A percentile compares a stretch with the other conserved stretches of the same genome.
Evolutionary conservation across 306 rosid genomes (phyloP).

Genomic region (Begonia peltatifolia): DNA sequence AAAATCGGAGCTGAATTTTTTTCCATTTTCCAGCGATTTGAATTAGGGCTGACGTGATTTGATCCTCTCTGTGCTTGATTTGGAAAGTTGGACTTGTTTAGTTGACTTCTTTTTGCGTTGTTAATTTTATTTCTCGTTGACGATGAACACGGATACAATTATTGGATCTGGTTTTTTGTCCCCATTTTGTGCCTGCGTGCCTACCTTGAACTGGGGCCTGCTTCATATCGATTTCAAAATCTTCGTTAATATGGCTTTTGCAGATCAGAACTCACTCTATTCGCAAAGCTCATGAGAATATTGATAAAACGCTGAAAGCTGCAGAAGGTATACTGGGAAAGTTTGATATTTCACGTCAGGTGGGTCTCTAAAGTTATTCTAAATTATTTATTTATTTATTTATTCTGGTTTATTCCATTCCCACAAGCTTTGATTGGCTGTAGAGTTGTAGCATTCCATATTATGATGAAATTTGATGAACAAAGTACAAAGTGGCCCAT

Average conservation of each 20-base stretch:
- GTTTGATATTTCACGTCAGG: conserved; percentile 90
- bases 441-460: too few species aligned
- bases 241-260: conserved; percentile 14
- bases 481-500: too few species aligned
- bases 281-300: conserved; percentile 91
- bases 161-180: conserved; percentile 1
- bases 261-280: conserved; percentile 88
- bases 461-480: too few species aligned
- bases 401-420: background rate
- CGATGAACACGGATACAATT: background rate
- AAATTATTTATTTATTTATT: conserved; percentile 4
- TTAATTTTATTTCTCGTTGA: background rate
- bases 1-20: background rate
- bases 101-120: background rate
- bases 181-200: background rate
- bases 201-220: background rate
- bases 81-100: background rate
- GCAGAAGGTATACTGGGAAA: conserved; percentile 79
- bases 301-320: conserved; percentile 77
- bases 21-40: conserved; percentile 1
- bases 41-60: background rate
- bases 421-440: too few species aligned
- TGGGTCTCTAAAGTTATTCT: conserved; percentile 13
- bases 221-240: too few species aligned
- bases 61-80: background rate